Conservation (phyloP, 495 filamentous ascomycete genomes). For the Tuber microsphaerosporum region DNA sequence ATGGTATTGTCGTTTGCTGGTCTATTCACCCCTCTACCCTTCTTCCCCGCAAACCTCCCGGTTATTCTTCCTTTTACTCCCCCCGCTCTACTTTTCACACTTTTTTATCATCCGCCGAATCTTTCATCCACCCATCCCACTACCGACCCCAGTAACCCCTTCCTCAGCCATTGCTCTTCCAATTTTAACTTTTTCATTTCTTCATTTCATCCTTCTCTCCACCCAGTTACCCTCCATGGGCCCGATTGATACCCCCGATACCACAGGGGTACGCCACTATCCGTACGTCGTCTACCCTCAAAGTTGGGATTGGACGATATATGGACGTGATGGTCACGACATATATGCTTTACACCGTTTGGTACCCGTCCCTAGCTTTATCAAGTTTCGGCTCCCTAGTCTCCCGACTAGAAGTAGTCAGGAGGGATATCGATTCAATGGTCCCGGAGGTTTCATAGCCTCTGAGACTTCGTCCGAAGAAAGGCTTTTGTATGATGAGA, state of each 20-base stretch:
- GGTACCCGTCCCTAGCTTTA: constrained; percentile 23
- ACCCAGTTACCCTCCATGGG: not conserved
- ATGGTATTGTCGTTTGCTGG: not conserved
- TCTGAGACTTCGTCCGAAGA: not conserved
- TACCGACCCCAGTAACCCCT: not conserved
- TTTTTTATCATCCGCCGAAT: not conserved
- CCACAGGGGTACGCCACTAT: not conserved
- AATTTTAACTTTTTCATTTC: not conserved
- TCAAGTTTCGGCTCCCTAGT: constrained; percentile 14
- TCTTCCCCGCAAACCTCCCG: not conserved
- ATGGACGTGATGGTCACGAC: constrained; percentile 9
- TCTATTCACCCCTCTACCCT: not conserved
- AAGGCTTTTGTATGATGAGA: constrained; percentile 5
- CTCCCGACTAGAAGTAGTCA: not conserved
- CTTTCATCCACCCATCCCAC: not conserved
- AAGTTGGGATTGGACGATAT: constrained; percentile 24
- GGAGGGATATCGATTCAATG: not conserved
- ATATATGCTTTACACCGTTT: constrained; percentile 28
- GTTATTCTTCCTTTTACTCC: not conserved
- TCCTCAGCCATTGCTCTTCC: not conserved
- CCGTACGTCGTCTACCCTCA: constrained; percentile 3
- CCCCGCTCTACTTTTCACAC: not conserved
- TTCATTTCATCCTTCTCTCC: not conserved
- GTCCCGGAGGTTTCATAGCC: constrained; percentile 17
- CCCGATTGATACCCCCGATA: not conserved